Conservation (phyloP, 768 basidiomycete genomes). For the Mycena pura region DNA sequence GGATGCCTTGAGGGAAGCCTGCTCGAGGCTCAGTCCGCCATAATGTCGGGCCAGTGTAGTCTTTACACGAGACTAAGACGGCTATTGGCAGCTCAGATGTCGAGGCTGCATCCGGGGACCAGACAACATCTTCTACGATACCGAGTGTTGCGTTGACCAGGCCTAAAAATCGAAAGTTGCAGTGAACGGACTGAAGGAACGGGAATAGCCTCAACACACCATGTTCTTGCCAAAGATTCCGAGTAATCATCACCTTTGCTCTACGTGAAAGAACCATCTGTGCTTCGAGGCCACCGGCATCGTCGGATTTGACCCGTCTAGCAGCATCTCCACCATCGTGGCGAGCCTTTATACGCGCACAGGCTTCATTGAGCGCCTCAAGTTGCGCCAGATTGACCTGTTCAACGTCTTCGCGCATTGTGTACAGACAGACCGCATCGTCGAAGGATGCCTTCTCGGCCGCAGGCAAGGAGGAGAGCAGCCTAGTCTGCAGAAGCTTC, state of each 20-base stretch:
- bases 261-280: not conserved
- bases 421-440: slow-evolving; percentile 14
- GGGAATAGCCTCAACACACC: slow-evolving; percentile 5
- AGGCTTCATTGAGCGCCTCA: slow-evolving; percentile 6
- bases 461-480: not conserved
- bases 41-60: slow-evolving; percentile 26
- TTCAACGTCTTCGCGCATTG: slow-evolving; percentile 13
- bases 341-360: slow-evolving; percentile 12
- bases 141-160: slow-evolving; percentile 24
- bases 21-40: slow-evolving; percentile 15
- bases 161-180: not conserved
- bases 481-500: not conserved
- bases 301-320: not conserved
- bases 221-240: slow-evolving; percentile 17
- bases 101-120: slow-evolving; percentile 10
- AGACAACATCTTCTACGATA: slow-evolving; percentile 24
- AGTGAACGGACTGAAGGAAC: not conserved
- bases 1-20: slow-evolving; percentile 15
- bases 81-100: slow-evolving; percentile 23
- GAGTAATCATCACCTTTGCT: slow-evolving; percentile 17
- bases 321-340: slow-evolving; percentile 15
- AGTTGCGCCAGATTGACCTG: slow-evolving; percentile 1
- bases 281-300: slow-evolving; percentile 9
- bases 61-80: slow-evolving; percentile 23
- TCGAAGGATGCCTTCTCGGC: slow-evolving; percentile 3